Conservation (phyloP, 257 asterid genomes). For the Gardenia jasminoides region DNA sequence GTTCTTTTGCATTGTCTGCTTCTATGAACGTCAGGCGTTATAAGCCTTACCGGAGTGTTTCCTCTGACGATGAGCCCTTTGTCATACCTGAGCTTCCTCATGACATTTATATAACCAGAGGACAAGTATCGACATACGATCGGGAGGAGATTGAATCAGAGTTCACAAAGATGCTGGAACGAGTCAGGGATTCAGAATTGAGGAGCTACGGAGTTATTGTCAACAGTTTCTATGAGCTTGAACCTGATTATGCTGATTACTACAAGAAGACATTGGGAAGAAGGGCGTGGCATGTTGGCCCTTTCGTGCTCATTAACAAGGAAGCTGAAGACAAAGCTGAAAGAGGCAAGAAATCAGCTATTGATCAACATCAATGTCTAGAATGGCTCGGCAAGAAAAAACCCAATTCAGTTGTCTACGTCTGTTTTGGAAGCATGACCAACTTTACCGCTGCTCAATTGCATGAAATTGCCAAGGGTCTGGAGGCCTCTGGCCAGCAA, state of each 20-base stretch:
- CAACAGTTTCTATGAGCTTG: conserved; percentile 49
- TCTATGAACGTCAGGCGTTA: conserved; percentile 1
- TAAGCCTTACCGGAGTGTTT: conserved; percentile 26
- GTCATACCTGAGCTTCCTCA: conserved; percentile 37
- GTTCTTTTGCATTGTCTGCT: conserved; percentile 33
- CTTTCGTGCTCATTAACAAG: conserved; percentile 33
- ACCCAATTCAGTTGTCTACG: conserved; percentile 50
- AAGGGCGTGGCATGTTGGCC: conserved; percentile 52
- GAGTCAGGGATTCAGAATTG: conserved; percentile 20
- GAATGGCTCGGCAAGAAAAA: conserved; percentile 55
- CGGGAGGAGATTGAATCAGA: not conserved
- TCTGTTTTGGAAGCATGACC: conserved; percentile 59
- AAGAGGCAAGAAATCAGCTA: conserved; percentile 26
- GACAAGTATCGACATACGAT: conserved; percentile 17
- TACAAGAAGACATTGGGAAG: conserved; percentile 26
- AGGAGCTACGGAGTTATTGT: conserved; percentile 38
- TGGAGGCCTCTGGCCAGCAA: conserved; percentile 50
- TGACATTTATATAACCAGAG: conserved; percentile 16
- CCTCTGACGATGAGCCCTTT: conserved; percentile 36
- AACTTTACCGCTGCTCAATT: conserved; percentile 44
- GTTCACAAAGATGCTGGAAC: not conserved
- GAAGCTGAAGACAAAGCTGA: conserved; percentile 17
- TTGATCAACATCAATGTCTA: conserved; percentile 49
- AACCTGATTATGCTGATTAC: conserved; percentile 32
- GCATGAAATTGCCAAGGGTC: conserved; percentile 61